phyloP scores from a whole-genome alignment of 108 stramenopile species.

The Aurantiochytrium sp. region DNA sequence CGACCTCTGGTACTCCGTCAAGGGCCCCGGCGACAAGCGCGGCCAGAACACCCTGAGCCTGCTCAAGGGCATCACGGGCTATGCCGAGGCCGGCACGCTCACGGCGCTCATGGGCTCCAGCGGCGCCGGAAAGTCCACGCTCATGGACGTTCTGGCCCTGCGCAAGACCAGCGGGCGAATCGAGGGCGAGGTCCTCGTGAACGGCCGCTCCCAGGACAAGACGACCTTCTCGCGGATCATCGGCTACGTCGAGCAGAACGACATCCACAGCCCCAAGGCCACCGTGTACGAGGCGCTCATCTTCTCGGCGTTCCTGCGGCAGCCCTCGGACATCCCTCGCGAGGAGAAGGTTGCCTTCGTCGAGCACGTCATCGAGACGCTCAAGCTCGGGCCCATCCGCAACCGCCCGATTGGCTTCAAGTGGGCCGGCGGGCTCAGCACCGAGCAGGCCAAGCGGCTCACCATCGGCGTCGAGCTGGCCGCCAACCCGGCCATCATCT shows the following conservation, averaged over 20 bases:
- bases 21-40: neutral
- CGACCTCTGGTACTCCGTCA: conserved; percentile 8
- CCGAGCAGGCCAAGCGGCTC: conserved; percentile 64
- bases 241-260: conserved; percentile 68
- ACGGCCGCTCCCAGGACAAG: conserved; percentile 53
- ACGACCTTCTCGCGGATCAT: conserved; percentile 34
- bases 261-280: conserved; percentile 57
- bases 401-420: conserved; percentile 62
- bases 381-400: conserved; percentile 63
- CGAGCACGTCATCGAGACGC: conserved; percentile 53
- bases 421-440: conserved; percentile 61
- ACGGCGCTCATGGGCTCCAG: conserved; percentile 44
- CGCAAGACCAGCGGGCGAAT: conserved; percentile 60
- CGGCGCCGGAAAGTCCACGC: conserved; percentile 61
- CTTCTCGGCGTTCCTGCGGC: conserved; percentile 43
- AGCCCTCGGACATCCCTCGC: neutral
- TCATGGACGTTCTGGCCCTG: conserved; percentile 68
- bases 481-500: conserved; percentile 65
- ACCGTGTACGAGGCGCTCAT: conserved; percentile 64
- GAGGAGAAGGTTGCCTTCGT: conserved; percentile 29
- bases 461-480: conserved; percentile 74
- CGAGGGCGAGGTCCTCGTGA: conserved; percentile 56
- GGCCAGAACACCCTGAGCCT: neutral
- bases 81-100: conserved; percentile 29
- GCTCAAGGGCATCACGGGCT: conserved; percentile 29